Conservation (phyloP, 2,329 filamentous ascomycete species). For the Didymosphaeria variabile region DNA sequence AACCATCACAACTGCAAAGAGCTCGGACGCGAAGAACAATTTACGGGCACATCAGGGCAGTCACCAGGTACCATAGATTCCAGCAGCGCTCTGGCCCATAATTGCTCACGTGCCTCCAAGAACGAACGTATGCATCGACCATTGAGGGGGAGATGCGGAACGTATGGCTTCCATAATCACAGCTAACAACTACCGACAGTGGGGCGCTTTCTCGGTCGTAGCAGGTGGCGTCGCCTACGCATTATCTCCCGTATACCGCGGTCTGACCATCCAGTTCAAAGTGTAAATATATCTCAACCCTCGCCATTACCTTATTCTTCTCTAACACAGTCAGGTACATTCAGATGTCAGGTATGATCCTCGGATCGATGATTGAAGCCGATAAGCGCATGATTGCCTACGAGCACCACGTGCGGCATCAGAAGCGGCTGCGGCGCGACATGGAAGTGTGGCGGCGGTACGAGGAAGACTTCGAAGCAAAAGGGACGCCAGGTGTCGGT, state of each 20-base stretch:
- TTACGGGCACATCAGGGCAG: no score
- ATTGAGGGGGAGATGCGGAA: no score
- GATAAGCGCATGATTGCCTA: slow-evolving; percentile 73
- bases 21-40: no score
- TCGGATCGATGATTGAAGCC: slow-evolving; percentile 79
- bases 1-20: no score
- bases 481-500: slow-evolving; percentile 48
- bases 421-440: slow-evolving; percentile 70
- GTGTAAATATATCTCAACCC: slow-evolving; percentile 32
- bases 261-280: slow-evolving; percentile 52
- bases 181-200: slow-evolving; percentile 54
- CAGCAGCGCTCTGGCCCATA: no score
- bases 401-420: slow-evolving; percentile 70
- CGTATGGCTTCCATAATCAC: neutral
- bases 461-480: slow-evolving; percentile 66
- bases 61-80: no score
- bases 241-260: slow-evolving; percentile 75
- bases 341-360: slow-evolving; percentile 86
- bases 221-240: slow-evolving; percentile 70
- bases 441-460: slow-evolving; percentile 74
- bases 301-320: no score
- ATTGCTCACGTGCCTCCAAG: neutral
- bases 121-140: no score
- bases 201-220: slow-evolving; percentile 72
- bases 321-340: slow-evolving; percentile 67